Percentiles rank a stretch among this genome's conserved stretches.
phyloP scores from a whole-genome alignment of 352 stramenopile genomes.

The Aphanomyces stellatus region DNA sequence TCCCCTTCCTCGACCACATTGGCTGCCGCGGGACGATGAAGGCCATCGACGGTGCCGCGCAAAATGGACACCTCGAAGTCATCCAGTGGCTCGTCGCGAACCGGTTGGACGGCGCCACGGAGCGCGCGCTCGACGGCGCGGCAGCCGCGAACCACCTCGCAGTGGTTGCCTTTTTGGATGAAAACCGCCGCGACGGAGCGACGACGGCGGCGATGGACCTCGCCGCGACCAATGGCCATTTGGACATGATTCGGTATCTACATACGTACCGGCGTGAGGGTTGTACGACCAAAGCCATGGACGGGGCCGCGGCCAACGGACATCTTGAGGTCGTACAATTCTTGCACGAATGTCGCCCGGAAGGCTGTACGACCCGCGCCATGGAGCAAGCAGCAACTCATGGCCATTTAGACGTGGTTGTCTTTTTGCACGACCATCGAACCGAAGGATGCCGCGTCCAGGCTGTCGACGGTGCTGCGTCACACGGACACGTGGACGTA shows the following conservation, averaged over 20 bases:
- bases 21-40: neutral
- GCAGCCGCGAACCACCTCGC: constrained; percentile 18
- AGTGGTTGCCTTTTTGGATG: constrained; percentile 21
- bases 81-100: constrained; percentile 24
- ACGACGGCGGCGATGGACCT: constrained; percentile 13
- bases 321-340: constrained; percentile 28
- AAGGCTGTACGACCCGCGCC: neutral
- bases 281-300: neutral
- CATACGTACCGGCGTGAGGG: constrained; percentile 22
- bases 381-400: neutral
- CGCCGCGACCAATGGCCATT: neutral
- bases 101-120: neutral
- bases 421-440: neutral
- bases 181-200: constrained; percentile 7
- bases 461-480: constrained; percentile 25
- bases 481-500: constrained; percentile 25
- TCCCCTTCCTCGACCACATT: neutral
- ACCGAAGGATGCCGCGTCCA: constrained; percentile 11
- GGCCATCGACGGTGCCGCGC: constrained; percentile 19
- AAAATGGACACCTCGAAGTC: constrained; percentile 16
- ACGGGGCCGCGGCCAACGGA: neutral
- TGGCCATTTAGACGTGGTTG: neutral
- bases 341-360: constrained; percentile 22
- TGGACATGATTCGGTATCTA: constrained; percentile 18
- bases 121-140: neutral